These are phyloP conservation scores for Oleoguttula mirabilis DNA, from an alignment of 495 filamentous ascomycete species.

Conservation along the genomic window DNA sequence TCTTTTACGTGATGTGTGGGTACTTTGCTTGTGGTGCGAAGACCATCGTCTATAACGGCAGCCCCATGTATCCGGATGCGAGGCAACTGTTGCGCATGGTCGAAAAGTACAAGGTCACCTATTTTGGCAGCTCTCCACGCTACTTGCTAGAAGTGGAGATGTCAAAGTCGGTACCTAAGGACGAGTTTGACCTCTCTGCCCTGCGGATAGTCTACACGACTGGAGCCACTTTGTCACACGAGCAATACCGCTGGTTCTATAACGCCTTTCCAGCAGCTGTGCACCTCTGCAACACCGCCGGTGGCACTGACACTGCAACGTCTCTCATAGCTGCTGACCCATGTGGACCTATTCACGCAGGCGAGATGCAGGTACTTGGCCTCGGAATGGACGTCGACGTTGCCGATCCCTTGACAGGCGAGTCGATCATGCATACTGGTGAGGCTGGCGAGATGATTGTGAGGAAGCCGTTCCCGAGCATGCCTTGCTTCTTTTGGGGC, in stretches of 20 bases:
- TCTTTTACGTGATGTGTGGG: slow-evolving; percentile 54
- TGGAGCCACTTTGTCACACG: slow-evolving; percentile 64
- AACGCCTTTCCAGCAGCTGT: slow-evolving; percentile 55
- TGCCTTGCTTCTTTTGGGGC: slow-evolving; percentile 64
- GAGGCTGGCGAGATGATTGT: slow-evolving; percentile 55
- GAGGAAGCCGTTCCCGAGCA: slow-evolving; percentile 57
- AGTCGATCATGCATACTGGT: slow-evolving; percentile 37
- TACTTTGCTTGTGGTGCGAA: slow-evolving; percentile 45
- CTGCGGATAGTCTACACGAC: slow-evolving; percentile 55
- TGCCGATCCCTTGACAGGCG: slow-evolving; percentile 48
- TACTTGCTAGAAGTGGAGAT: slow-evolving; percentile 54
- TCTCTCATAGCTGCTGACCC: slow-evolving; percentile 61
- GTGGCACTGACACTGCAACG: slow-evolving; percentile 66
- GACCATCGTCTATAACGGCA: slow-evolving; percentile 62
- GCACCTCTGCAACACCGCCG: slow-evolving; percentile 62
- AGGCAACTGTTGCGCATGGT: slow-evolving; percentile 46
- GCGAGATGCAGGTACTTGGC: slow-evolving; percentile 54
- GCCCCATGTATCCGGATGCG: slow-evolving; percentile 55
- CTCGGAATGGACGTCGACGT: slow-evolving; percentile 56
- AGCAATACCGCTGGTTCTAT: slow-evolving; percentile 74
- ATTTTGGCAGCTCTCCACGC: slow-evolving; percentile 59
- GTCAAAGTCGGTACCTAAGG: slow-evolving; percentile 47
- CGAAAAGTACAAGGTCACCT: slow-evolving; percentile 44
- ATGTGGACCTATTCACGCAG: slow-evolving; percentile 56
- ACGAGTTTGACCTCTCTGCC: slow-evolving; percentile 47